Percentiles rank a stretch among this genome's conserved stretches.
Conservation (phyloP, 2,329 filamentous ascomycete genomes). For the Septoria linicola region DNA sequence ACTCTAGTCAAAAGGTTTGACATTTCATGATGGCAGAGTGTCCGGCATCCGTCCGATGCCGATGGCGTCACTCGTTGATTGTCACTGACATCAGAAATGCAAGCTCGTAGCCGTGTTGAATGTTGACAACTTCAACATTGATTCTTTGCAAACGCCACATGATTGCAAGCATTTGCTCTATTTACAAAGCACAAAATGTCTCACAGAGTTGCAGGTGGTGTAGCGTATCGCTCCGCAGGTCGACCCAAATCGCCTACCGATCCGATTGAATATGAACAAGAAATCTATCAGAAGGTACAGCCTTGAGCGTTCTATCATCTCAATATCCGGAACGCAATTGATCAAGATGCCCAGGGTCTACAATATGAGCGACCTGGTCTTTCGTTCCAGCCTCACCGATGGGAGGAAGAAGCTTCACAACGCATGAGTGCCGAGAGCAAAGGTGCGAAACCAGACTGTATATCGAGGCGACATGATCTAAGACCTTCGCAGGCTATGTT, state of each 20-base stretch:
- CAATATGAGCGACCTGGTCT: constrained; percentile 37
- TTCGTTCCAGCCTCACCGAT: constrained; percentile 37
- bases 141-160: neutral
- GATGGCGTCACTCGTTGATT: neutral
- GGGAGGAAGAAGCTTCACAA: constrained; percentile 32
- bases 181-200: constrained; percentile 3
- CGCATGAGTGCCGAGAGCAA: constrained; percentile 35
- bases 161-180: neutral
- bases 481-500: constrained; percentile 34
- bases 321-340: too few relatives aligned
- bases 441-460: neutral
- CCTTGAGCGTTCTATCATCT: too few relatives aligned
- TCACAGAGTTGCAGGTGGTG: constrained; percentile 4
- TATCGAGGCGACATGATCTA: neutral
- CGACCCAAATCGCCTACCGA: constrained; percentile 8
- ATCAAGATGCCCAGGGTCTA: too few relatives aligned
- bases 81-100: neutral
- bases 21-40: too few relatives aligned
- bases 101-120: neutral
- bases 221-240: constrained; percentile 7
- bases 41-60: neutral
- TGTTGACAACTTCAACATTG: neutral
- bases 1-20: too few relatives aligned
- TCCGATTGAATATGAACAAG: constrained; percentile 33
- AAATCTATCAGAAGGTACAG: constrained; percentile 36